These are phyloP conservation scores for Cornus controversa DNA, from an alignment of 148 eudicot genomes.

Conservation along the genomic window DNA sequence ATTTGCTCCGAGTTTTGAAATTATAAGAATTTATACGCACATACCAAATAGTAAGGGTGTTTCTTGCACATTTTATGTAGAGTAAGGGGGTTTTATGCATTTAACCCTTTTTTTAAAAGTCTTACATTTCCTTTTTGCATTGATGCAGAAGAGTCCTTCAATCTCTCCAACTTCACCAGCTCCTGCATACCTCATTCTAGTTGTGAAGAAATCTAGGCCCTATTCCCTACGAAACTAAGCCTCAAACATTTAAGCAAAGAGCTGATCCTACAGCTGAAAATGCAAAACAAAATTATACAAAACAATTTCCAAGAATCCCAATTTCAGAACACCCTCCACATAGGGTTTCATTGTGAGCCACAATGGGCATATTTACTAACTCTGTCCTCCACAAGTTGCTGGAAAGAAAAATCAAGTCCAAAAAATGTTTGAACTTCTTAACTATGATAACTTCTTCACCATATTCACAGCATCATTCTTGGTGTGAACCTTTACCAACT, in stretches of 20 bases:
- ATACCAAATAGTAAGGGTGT: no score
- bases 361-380: background rate
- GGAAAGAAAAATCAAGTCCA: no score
- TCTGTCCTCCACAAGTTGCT: no score
- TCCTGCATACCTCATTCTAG: background rate
- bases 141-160: background rate
- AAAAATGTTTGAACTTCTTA: no score
- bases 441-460: no score
- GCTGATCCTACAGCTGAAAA: background rate
- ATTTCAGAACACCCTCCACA: background rate
- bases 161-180: background rate
- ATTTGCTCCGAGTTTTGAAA: no score
- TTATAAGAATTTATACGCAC: no score
- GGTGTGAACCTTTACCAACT: no score
- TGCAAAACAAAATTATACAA: background rate
- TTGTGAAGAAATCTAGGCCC: background rate
- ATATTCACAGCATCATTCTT: no score
- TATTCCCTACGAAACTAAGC: background rate
- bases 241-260: background rate
- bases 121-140: background rate
- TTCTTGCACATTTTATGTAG: no score
- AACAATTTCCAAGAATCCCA: background rate
- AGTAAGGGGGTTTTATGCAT: no score
- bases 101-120: no score
- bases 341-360: background rate